Evolutionary conservation across 495 filamentous ascomycete genomes (phyloP), one percentile per base, ranked within the genome.

Genomic region (Penicillium flavigenum): DNA sequence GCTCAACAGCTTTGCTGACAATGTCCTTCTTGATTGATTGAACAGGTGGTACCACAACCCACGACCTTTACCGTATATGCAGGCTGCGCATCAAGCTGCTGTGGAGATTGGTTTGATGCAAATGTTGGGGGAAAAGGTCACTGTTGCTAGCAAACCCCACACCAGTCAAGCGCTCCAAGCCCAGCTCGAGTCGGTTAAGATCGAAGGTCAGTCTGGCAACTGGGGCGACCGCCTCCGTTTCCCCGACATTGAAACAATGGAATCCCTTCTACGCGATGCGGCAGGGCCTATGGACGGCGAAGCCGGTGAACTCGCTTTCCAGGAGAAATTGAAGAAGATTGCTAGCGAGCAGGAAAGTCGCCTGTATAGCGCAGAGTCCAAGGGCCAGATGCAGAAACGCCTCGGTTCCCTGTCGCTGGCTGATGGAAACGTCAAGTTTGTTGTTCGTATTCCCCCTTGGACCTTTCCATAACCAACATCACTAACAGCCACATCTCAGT

Each of bases 401-500:
- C 67, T 63, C 60, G 56, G 67, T 29, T 45, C 57, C 17, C 72
- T 86, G 5, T 70, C 83, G 8, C 60, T 95, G 41, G 67, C 69
- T 14, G 80, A 91, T 56, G 77, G 78, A 4, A 67, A 70, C 9
- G 64, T 89, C 61, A 91, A 89, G 66, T 92, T 93, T 73, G 84
- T 84, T 58, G 88, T 92, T 78, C 71, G 88, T 83, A 11, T 48
- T 52, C 26, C 19, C 41, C 19, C 26, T 39, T 46, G 5, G 12
- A 19, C 24, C 10, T 42, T 31, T 24, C 46, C 19, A 17, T 9
- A 41, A n/a, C 49, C 3, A 48, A 44, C 6, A 12, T 20, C 16
- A 31, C 63, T 73, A 24, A 71, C 52, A 8, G 36, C 60, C 14
- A 51, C 44, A 43, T 51, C 43, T 48, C 56, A 93, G 90, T 78